Conservation (phyloP, 2,329 filamentous ascomycete species). For the Clarireedia homoeocarpa region DNA sequence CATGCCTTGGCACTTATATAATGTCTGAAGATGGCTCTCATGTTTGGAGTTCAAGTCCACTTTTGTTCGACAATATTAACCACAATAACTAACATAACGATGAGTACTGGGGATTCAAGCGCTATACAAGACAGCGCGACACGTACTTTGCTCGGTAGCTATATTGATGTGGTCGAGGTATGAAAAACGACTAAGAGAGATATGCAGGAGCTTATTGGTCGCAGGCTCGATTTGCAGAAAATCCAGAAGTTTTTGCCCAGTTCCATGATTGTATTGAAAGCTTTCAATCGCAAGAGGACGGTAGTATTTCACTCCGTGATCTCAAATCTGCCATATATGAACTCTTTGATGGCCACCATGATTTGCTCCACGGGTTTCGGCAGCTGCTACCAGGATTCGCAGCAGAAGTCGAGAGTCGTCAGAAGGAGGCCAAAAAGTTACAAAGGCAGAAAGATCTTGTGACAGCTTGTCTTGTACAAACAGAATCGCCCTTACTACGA, state of each 20-base stretch:
- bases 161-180: neutral
- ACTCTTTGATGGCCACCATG: neutral
- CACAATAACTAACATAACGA: too few relatives aligned
- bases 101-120: too few relatives aligned
- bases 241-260: neutral
- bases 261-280: neutral
- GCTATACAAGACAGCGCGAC: too few relatives aligned
- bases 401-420: neutral
- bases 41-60: too few relatives aligned
- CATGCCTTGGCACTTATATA: neutral
- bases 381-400: neutral
- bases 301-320: neutral
- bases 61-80: too few relatives aligned
- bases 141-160: neutral
- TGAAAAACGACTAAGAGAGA: neutral
- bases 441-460: neutral
- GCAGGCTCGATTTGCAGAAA: neutral
- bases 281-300: neutral
- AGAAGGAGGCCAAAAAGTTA: neutral
- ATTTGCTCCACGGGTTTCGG: neutral
- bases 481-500: constrained; percentile 2
- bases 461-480: constrained; percentile 2
- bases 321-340: neutral
- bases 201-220: neutral
- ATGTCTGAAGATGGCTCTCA: neutral